Evolutionary conservation across 345 rosid species (phyloP), one percentile per base, ranked within the genome.

Genomic region (Dipteronia dyeriana): DNA sequence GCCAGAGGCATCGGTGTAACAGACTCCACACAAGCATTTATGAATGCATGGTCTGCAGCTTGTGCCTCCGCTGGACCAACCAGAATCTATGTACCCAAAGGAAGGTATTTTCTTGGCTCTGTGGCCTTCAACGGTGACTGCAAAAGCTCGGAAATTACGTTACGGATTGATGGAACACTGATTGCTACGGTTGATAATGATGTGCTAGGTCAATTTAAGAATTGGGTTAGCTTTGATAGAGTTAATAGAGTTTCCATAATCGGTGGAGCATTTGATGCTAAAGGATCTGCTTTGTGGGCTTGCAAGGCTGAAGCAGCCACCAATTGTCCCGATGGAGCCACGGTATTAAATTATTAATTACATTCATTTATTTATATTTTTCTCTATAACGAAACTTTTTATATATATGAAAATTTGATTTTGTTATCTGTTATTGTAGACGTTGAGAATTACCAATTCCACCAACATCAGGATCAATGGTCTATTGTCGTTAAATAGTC

Each of bases 401-500:
- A 5, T 26, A 26, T 38, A 31, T 29, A 45, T 61, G 9, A 57
- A 13, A 7, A 39, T 5, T 19, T 26, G 3, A 2, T 1, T 38
- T 0, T 68, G 14, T 34, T 26, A 3, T 38, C 57, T 38, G 19
- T 68, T 9, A 12, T 9, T 20, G 65, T 75, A 81, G 85, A 65
- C 83, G 1, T 29, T 84, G 47, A 69, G 76, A 20, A 39, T 84
- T 67, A 81, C 75, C 13, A 70, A 74, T 5, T 81, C 82, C 3
- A 81, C 79, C 29, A 73, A 79, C 72, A 60, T 79, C 4, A 74
- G 4, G 63, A 74, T 84, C 60, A 43, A 39, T 0, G 81, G 82
- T 9, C 49, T 84, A 9, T 16, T 26, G 17, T 79, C 84, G 14
- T 7, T 79, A 17, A 81, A 81, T 63, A 84, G 82, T 65, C 81